Evolutionary conservation across 1,284 basidiomycete species (phyloP).

Genomic region (Tilletia walkeri): DNA sequence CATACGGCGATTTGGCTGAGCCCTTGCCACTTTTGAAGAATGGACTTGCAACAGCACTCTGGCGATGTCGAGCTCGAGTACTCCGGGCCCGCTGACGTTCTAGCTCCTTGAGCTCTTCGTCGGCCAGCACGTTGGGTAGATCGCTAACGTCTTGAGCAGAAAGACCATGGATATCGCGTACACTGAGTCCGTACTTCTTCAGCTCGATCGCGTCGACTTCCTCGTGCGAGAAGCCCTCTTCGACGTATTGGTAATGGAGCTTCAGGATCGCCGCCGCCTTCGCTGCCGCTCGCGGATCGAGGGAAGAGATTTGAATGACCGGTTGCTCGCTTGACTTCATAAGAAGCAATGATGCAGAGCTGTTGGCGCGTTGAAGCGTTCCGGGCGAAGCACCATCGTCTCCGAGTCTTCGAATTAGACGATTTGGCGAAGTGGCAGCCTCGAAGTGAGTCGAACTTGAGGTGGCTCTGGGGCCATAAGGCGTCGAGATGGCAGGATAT

Average conservation of each 20-base stretch:
- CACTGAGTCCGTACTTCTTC: slow-evolving; percentile 13
- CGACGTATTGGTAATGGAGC: slow-evolving; percentile 47
- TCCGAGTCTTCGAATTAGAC: too few relatives aligned
- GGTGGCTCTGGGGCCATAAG: not conserved
- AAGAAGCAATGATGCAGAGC: not conserved
- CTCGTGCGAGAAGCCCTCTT: slow-evolving; percentile 33
- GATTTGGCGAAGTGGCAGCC: too few relatives aligned
- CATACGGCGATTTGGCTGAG: not conserved
- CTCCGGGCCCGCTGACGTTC: slow-evolving; percentile 5
- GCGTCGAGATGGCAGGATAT: not conserved
- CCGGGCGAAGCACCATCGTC: not conserved
- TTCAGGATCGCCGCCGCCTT: slow-evolving; percentile 48
- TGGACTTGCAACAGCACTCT: not conserved
- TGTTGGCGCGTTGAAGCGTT: not conserved
- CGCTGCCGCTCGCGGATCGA: slow-evolving; percentile 43
- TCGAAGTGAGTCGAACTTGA: not conserved
- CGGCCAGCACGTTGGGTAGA: slow-evolving; percentile 2
- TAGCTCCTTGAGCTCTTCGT: slow-evolving; percentile 12
- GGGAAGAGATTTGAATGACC: slow-evolving; percentile 44
- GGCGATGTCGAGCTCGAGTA: not conserved
- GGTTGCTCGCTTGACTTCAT: slow-evolving; percentile 14
- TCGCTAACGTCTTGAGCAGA: not conserved
- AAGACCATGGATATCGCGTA: not conserved
- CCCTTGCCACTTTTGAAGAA: not conserved
- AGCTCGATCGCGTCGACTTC: slow-evolving; percentile 1